phyloP scores from a whole-genome alignment of 2,329 filamentous ascomycete species.

The Magnaporthales sp. region DNA sequence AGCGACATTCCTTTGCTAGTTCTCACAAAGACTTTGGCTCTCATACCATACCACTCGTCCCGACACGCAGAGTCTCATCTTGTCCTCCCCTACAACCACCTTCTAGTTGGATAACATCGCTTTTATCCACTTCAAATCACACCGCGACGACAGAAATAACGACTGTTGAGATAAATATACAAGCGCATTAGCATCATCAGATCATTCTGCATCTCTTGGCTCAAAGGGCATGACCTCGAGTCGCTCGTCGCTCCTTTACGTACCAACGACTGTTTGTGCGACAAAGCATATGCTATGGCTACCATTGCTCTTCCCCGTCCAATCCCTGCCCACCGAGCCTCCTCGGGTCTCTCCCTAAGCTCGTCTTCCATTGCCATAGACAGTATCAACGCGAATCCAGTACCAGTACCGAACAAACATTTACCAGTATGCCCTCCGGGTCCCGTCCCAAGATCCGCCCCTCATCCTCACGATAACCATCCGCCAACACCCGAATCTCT shows the following conservation, averaged over 20 bases:
- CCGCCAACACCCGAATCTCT: slow-evolving; percentile 39
- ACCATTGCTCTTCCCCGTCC: slow-evolving; percentile 41
- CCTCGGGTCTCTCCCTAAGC: slow-evolving; percentile 20
- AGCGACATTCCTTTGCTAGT: background rate
- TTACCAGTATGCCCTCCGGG: slow-evolving; percentile 83
- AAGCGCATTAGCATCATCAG: background rate
- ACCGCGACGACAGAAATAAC: background rate
- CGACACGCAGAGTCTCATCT: background rate
- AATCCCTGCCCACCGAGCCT: slow-evolving; percentile 21
- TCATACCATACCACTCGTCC: background rate
- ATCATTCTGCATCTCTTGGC: background rate
- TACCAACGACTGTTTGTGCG: background rate
- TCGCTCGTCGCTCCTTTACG: background rate
- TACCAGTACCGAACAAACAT: slow-evolving; percentile 80
- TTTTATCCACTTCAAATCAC: background rate
- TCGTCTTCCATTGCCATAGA: slow-evolving; percentile 25
- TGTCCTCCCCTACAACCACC: background rate
- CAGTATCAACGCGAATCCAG: slow-evolving; percentile 28
- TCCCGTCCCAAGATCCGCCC: slow-evolving; percentile 46
- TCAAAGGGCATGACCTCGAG: background rate
- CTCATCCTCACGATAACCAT: slow-evolving; percentile 15
- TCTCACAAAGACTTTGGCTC: background rate
- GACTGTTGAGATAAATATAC: background rate
- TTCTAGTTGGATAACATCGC: background rate
- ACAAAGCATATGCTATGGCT: slow-evolving; percentile 32